Conservation (phyloP, 2,329 filamentous ascomycete species). For the Fusarium sp. region DNA sequence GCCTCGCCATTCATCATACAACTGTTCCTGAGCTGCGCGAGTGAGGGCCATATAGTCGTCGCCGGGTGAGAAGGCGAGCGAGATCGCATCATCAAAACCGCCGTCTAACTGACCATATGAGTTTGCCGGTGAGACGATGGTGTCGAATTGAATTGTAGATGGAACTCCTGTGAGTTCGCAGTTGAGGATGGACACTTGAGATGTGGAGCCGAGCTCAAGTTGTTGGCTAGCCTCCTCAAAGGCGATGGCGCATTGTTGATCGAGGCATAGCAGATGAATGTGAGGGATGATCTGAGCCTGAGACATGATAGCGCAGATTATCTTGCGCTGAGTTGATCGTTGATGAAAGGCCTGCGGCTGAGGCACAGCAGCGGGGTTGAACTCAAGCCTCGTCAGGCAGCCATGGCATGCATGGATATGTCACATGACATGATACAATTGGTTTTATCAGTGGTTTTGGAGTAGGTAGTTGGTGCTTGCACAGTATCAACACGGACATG, state of each 20-base stretch:
- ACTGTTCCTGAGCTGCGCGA: constrained; percentile 53
- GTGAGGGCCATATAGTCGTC: constrained; percentile 62
- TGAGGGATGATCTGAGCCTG: background rate
- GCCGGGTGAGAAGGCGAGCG: constrained; percentile 57
- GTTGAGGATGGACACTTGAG: constrained; percentile 54
- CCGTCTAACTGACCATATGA: constrained; percentile 66
- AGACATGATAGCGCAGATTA: background rate
- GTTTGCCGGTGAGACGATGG: constrained; percentile 66
- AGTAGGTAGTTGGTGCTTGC: background rate
- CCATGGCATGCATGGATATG: background rate
- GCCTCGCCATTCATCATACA: constrained; percentile 61
- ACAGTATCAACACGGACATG: background rate
- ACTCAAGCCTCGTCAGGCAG: background rate
- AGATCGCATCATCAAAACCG: constrained; percentile 66
- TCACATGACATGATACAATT: background rate
- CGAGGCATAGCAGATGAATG: background rate
- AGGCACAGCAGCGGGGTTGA: background rate
- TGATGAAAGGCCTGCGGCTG: background rate
- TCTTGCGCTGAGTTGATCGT: background rate
- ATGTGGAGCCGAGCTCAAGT: constrained; percentile 46
- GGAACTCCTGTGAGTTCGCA: constrained; percentile 54
- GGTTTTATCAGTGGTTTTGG: background rate
- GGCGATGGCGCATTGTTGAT: background rate
- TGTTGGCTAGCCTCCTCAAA: constrained; percentile 44
- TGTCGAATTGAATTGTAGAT: constrained; percentile 54